These are phyloP conservation scores for Eimeria nieschulzi DNA, from an alignment of 169 alveolate species.

Conservation along the genomic window DNA sequence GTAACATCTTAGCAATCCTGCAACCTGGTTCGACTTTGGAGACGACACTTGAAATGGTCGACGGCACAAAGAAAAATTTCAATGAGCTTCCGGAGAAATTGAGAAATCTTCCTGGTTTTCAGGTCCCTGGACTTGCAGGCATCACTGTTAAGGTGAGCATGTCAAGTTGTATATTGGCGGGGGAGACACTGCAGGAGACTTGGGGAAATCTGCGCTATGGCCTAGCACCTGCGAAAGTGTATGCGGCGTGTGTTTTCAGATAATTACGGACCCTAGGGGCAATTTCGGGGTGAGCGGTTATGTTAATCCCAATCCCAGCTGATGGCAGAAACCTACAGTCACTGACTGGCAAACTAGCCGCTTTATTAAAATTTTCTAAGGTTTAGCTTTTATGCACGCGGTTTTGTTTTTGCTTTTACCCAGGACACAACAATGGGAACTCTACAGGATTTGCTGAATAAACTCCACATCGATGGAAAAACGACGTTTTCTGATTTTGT, in stretches of 20 bases:
- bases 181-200: no score
- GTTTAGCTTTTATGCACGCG: no score
- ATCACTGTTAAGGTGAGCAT: constrained; percentile 20
- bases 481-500: constrained; percentile 33
- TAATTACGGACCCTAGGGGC: constrained; percentile 29
- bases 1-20: constrained; percentile 37
- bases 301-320: not conserved
- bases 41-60: constrained; percentile 6
- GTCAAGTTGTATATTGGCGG: no score
- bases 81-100: constrained; percentile 14
- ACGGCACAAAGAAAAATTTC: constrained; percentile 16
- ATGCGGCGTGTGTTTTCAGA: not conserved
- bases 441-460: constrained; percentile 5
- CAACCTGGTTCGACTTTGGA: constrained; percentile 24
- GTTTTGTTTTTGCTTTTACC: not conserved
- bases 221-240: no score
- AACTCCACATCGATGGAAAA: constrained; percentile 14
- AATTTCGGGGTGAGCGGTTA: constrained; percentile 11
- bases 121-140: constrained; percentile 44
- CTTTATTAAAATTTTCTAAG: no score
- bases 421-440: constrained; percentile 35
- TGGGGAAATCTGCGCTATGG: no score
- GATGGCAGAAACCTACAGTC: no score
- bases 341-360: no score
- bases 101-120: constrained; percentile 31